Evolutionary conservation across 2,329 filamentous ascomycete genomes (phyloP).

Genomic region (Nothophoma quercina): DNA sequence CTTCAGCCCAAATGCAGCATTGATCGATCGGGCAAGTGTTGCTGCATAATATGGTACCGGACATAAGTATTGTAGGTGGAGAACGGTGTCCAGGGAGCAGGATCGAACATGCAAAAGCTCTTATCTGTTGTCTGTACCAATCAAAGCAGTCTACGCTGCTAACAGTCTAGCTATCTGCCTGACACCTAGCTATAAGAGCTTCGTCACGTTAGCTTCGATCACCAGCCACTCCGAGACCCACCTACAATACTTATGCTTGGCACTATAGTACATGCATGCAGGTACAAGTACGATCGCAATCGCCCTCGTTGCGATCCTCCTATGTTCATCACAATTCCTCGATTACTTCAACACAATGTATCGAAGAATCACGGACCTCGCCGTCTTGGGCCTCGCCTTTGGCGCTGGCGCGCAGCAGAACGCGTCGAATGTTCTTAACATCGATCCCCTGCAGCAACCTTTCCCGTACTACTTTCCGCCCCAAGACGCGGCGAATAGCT

Average conservation of each 20-base stretch:
- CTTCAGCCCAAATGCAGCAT: not conserved
- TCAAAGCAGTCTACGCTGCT: no score
- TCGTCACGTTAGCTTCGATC: no score
- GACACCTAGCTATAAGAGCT: no score
- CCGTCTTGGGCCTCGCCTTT: not conserved
- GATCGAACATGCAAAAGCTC: no score
- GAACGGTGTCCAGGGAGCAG: no score
- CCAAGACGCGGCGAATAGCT: constrained; percentile 32
- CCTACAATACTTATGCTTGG: no score
- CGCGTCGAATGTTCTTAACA: constrained; percentile 20
- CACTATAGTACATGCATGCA: constrained; percentile 15
- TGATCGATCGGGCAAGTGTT: not conserved
- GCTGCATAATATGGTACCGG: no score
- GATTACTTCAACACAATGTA: not conserved
- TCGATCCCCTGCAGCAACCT: constrained; percentile 35
- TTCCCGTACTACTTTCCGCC: constrained; percentile 49
- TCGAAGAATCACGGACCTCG: not conserved
- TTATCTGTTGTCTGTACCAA: no score
- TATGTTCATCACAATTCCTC: not conserved
- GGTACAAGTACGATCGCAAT: constrained; percentile 9
- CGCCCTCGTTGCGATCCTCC: not conserved
- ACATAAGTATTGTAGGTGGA: no score
- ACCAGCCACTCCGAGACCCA: no score
- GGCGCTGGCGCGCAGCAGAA: constrained; percentile 12
- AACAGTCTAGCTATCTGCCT: no score